phyloP scores from a whole-genome alignment of 2,329 filamentous ascomycete species.

The Hymenoscyphus repandus region DNA sequence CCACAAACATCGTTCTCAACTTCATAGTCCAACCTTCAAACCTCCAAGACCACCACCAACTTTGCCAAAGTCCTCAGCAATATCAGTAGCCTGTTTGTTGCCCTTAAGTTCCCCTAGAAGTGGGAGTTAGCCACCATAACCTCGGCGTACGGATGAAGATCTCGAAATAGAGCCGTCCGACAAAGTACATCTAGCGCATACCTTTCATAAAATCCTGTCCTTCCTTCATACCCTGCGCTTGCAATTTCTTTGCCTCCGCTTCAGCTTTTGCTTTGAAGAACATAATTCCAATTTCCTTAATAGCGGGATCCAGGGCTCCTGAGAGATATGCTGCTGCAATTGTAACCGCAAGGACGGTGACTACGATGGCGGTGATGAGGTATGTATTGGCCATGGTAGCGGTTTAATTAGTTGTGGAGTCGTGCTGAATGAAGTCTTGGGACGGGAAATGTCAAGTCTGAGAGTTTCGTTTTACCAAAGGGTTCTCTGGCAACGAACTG shows the following conservation, averaged over 20 bases:
- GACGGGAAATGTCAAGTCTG: no score
- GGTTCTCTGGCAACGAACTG: no score
- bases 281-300: constrained; percentile 34
- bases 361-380: constrained; percentile 4
- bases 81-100: constrained; percentile 33
- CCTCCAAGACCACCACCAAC: constrained; percentile 13
- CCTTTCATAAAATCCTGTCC: constrained; percentile 36
- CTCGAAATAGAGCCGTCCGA: neutral
- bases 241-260: constrained; percentile 36
- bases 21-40: constrained; percentile 16
- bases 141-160: neutral
- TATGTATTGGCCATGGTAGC: neutral
- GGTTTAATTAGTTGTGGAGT: no score
- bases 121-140: no score
- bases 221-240: constrained; percentile 35
- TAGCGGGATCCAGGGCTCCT: constrained; percentile 35
- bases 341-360: constrained; percentile 26
- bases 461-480: no score
- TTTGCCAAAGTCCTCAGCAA: constrained; percentile 22
- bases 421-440: no score
- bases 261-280: constrained; percentile 38
- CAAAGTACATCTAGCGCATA: constrained; percentile 16
- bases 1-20: neutral
- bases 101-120: constrained; percentile 33
- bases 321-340: constrained; percentile 34